Evolutionary conservation across 345 rosid genomes (phyloP).

Genomic region (Fremontodendron californicum): DNA sequence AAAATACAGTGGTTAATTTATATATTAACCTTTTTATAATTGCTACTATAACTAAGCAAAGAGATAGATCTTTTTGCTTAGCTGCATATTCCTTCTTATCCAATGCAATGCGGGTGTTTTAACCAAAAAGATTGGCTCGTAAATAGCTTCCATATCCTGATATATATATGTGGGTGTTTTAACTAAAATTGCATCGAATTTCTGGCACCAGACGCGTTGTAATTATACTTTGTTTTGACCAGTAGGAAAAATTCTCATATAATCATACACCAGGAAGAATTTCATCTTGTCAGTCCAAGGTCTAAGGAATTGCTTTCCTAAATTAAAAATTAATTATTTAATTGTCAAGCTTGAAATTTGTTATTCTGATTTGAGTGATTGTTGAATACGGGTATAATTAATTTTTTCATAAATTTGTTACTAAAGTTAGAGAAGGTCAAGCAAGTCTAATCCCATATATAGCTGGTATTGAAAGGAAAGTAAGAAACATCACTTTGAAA

Average conservation of each 20-base stretch:
- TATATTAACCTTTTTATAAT: no score
- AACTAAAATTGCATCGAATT: not conserved
- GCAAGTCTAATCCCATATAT: not conserved
- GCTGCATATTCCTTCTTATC: not conserved
- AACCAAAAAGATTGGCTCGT: constrained; percentile 19
- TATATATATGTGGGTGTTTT: no score
- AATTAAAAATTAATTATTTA: no score
- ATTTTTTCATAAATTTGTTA: no score
- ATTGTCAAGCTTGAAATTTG: no score
- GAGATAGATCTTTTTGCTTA: not conserved
- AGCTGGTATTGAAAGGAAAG: not conserved
- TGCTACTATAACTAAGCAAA: not conserved
- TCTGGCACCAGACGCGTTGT: not conserved
- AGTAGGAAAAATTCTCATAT: not conserved
- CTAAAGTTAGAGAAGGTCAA: not conserved
- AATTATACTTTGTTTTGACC: not conserved
- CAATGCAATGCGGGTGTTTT: constrained; percentile 21
- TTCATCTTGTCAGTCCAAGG: no score
- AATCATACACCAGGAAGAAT: not conserved
- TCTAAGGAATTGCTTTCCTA: no score
- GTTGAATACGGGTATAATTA: no score
- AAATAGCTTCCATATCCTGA: no score
- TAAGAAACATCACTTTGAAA: not conserved
- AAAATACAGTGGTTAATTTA: no score
- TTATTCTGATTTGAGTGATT: no score